Conservation (phyloP, 352 stramenopile species). For the Pythium dissotocum region DNA sequence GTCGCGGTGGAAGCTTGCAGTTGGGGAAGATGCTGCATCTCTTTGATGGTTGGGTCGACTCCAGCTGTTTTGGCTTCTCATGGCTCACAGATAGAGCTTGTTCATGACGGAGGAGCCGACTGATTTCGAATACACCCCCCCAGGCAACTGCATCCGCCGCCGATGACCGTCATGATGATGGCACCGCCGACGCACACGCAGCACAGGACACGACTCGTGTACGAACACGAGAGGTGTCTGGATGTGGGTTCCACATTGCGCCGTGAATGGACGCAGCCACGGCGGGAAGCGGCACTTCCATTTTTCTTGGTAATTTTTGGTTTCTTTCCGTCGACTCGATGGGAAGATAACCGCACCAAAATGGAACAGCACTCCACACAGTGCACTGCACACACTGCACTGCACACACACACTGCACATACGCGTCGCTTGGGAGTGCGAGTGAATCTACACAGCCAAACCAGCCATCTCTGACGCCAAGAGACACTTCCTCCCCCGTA, state of each 20-base stretch:
- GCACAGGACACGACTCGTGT: no score
- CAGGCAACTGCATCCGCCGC: no score
- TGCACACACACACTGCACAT: neutral
- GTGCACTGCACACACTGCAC: neutral
- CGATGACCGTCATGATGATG: no score
- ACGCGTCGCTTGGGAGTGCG: neutral
- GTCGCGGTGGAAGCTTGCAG: slow-evolving; percentile 1
- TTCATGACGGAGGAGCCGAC: no score
- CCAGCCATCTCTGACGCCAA: neutral
- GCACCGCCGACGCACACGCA: no score
- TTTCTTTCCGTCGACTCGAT: neutral
- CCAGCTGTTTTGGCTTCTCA: neutral
- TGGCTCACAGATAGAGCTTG: neutral
- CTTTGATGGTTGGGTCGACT: neutral
- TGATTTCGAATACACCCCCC: no score
- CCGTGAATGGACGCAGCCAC: no score
- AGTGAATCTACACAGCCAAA: neutral
- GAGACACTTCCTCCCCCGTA: neutral
- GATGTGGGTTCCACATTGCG: no score
- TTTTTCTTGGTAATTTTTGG: neutral
- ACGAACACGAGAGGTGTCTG: no score
- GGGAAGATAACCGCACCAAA: neutral
- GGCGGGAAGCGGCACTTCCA: neutral
- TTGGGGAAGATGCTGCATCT: neutral
- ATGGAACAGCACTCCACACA: neutral